Conservation (phyloP, 2,329 filamentous ascomycete genomes). For the Alternaria ventricosa region DNA sequence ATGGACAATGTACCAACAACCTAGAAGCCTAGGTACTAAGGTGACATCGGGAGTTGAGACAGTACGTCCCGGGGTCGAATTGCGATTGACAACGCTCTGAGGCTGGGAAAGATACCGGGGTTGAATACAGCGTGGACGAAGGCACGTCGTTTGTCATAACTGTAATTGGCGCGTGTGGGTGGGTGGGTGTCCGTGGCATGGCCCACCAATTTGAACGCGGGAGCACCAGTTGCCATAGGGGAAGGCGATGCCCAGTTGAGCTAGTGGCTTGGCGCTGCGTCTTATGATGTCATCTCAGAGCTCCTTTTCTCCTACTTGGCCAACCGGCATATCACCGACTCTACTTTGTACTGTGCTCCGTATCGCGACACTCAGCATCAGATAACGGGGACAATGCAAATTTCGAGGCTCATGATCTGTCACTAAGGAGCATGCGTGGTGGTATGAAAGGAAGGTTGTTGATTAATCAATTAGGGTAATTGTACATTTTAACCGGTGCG, state of each 20-base stretch:
- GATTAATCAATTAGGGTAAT: background rate
- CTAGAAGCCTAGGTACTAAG: too few relatives aligned
- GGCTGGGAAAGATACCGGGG: too few relatives aligned
- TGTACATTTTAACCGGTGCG: background rate
- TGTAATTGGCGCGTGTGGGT: background rate
- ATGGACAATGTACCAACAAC: background rate
- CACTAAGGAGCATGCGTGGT: background rate
- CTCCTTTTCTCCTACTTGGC: background rate
- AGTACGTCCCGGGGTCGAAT: too few relatives aligned
- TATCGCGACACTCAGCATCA: background rate
- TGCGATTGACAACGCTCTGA: too few relatives aligned
- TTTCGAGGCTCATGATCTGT: background rate
- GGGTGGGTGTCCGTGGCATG: background rate
- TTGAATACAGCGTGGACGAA: background rate
- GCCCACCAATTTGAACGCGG: background rate
- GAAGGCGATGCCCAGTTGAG: background rate
- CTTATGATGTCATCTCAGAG: background rate
- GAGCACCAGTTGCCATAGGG: too few relatives aligned
- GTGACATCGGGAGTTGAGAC: too few relatives aligned
- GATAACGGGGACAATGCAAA: background rate
- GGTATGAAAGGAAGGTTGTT: background rate
- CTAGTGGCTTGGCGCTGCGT: background rate
- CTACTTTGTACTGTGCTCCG: background rate
- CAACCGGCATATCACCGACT: background rate
- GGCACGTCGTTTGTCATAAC: background rate